Evolutionary conservation across 208 protist genomes (phyloP).

Genomic region (Trypanosoma lewisi): DNA sequence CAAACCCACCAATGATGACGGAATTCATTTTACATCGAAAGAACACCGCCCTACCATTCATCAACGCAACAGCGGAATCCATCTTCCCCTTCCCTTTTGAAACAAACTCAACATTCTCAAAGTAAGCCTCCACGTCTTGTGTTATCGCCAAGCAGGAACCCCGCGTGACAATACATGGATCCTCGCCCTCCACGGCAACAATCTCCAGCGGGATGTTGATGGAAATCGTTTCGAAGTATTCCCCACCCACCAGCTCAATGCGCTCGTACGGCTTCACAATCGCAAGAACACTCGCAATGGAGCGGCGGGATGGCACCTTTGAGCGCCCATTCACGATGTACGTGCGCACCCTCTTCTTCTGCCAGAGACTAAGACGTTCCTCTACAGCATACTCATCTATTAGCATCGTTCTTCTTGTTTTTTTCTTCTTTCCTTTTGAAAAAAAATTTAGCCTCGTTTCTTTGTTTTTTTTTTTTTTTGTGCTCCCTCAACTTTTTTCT

Average conservation of each 20-base stretch:
- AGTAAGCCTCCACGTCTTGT: slow-evolving; percentile 59
- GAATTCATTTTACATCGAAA: slow-evolving; percentile 68
- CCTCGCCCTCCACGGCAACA: slow-evolving; percentile 83
- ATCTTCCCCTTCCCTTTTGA: slow-evolving; percentile 58
- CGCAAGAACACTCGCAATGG: slow-evolving; percentile 57
- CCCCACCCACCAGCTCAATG: slow-evolving; percentile 79
- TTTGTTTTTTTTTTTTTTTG: no score
- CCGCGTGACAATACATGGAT: slow-evolving; percentile 61
- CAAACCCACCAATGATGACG: slow-evolving; percentile 57
- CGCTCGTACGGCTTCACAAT: slow-evolving; percentile 84
- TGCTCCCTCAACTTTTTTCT: slow-evolving; percentile 3
- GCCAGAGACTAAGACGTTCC: slow-evolving; percentile 79
- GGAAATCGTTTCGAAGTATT: slow-evolving; percentile 73
- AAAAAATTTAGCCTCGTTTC: not conserved
- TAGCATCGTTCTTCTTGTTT: slow-evolving; percentile 13
- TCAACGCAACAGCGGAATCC: slow-evolving; percentile 53
- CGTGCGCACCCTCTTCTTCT: slow-evolving; percentile 85
- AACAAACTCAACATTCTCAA: slow-evolving; percentile 60
- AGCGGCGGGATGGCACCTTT: slow-evolving; percentile 46
- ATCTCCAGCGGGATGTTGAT: slow-evolving; percentile 78
- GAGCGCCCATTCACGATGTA: slow-evolving; percentile 78
- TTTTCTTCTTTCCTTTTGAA: slow-evolving; percentile 3
- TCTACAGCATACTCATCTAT: slow-evolving; percentile 32
- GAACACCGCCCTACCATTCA: slow-evolving; percentile 55
- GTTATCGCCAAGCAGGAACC: slow-evolving; percentile 68